These are phyloP conservation scores for Solanum clarkiae DNA, from an alignment of 257 asterid genomes.

Conservation along the genomic window DNA sequence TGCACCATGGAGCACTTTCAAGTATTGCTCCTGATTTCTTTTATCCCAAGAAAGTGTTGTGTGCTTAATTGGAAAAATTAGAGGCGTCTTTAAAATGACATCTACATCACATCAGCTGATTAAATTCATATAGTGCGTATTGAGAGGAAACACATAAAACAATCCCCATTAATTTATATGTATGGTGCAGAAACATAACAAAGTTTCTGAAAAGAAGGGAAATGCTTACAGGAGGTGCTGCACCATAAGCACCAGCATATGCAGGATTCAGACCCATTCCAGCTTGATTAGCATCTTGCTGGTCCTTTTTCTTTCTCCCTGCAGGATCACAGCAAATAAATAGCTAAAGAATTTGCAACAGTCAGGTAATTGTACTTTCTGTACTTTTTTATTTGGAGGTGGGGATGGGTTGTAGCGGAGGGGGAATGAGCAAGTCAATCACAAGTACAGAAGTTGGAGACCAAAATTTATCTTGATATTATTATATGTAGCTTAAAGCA, in stretches of 20 bases:
- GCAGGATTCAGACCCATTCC: constrained; percentile 53
- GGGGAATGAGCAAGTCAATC: neutral
- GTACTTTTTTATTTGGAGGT: neutral
- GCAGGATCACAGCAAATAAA: constrained; percentile 8
- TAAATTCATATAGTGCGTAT: neutral
- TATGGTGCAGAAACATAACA: neutral
- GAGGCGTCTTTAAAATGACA: neutral
- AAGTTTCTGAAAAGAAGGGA: neutral
- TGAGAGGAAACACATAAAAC: neutral
- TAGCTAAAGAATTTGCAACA: neutral
- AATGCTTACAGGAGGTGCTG: constrained; percentile 79
- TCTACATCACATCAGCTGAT: neutral
- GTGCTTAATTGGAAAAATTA: neutral
- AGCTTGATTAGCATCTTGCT: constrained; percentile 64
- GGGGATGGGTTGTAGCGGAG: neutral
- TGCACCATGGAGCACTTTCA: neutral
- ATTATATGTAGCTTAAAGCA: neutral
- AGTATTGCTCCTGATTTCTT: neutral
- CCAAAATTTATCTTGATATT: neutral
- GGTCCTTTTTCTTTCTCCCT: constrained; percentile 94
- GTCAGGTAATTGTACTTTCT: neutral
- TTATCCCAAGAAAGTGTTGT: neutral
- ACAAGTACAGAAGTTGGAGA: neutral
- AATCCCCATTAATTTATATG: neutral
- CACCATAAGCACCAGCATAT: constrained; percentile 66